Conservation (phyloP, 2,329 filamentous ascomycete species). For the Penicillium sp. region DNA sequence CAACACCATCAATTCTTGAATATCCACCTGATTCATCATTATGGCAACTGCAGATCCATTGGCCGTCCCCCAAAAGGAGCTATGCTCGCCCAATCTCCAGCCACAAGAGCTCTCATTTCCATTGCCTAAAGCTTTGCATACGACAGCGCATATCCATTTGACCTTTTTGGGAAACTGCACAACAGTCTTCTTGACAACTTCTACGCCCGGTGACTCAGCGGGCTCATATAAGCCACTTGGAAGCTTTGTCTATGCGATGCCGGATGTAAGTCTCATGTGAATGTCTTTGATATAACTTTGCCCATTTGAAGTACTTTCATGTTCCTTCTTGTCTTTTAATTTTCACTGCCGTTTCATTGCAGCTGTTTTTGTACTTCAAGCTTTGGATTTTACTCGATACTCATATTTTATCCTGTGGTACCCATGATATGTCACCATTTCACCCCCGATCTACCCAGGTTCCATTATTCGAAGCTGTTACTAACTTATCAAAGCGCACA, state of each 20-base stretch:
- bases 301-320: not conserved
- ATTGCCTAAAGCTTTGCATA: slow-evolving; percentile 56
- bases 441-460: not conserved
- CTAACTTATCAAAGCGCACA: slow-evolving; percentile 34
- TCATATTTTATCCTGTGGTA: not conserved
- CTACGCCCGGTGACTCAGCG: slow-evolving; percentile 46
- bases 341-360: not conserved
- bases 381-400: not conserved
- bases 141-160: slow-evolving; percentile 60
- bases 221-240: slow-evolving; percentile 61
- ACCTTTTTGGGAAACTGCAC: slow-evolving; percentile 54
- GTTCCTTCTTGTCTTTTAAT: not conserved
- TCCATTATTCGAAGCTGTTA: not conserved
- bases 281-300: not conserved
- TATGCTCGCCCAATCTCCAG: slow-evolving; percentile 31
- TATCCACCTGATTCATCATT: not conserved
- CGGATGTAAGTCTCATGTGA: slow-evolving; percentile 64
- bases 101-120: slow-evolving; percentile 59
- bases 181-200: slow-evolving; percentile 59
- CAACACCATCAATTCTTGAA: not conserved
- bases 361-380: not conserved
- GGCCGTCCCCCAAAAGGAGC: slow-evolving; percentile 17
- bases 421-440: not conserved
- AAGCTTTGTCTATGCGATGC: slow-evolving; percentile 91
- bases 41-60: slow-evolving; percentile 16